These are phyloP conservation scores for Hypericum perforatum DNA, from an alignment of 345 rosid genomes.

Conservation along the genomic window DNA sequence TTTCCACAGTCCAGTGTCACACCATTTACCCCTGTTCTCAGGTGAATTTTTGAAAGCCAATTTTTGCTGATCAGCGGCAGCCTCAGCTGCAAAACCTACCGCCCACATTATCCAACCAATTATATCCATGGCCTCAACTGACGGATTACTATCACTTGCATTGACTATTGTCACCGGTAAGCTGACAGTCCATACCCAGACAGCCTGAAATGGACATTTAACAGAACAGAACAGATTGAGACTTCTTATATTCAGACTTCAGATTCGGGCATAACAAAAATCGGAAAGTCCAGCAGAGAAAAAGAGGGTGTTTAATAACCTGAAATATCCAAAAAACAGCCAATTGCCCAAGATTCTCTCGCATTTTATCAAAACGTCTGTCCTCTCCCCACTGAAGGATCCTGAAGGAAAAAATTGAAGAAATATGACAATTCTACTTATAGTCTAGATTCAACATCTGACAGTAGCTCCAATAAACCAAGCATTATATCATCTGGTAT, in stretches of 20 bases:
- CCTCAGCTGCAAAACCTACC: slow-evolving; percentile 53
- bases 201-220: slow-evolving; percentile 43
- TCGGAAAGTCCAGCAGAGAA: not conserved
- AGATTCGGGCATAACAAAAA: not conserved
- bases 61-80: slow-evolving; percentile 81
- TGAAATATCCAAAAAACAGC: slow-evolving; percentile 80
- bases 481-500: too few relatives aligned
- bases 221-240: not conserved
- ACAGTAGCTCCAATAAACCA: too few relatives aligned
- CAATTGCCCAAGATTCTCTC: slow-evolving; percentile 52
- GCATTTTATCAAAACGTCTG: slow-evolving; percentile 80
- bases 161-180: slow-evolving; percentile 85
- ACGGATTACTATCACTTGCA: slow-evolving; percentile 60
- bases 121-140: slow-evolving; percentile 48
- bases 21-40: slow-evolving; percentile 80
- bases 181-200: slow-evolving; percentile 96
- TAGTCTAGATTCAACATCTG: too few relatives aligned
- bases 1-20: slow-evolving; percentile 74
- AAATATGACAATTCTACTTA: too few relatives aligned
- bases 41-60: slow-evolving; percentile 61
- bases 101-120: slow-evolving; percentile 88
- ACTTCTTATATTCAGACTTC: not conserved
- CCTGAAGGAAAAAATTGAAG: slow-evolving; percentile 23
- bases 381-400: slow-evolving; percentile 96
- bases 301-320: slow-evolving; percentile 29